Base-by-base conservation (phyloP, 768 basidiomycete genomes). In the Calocera cornea region DNA sequence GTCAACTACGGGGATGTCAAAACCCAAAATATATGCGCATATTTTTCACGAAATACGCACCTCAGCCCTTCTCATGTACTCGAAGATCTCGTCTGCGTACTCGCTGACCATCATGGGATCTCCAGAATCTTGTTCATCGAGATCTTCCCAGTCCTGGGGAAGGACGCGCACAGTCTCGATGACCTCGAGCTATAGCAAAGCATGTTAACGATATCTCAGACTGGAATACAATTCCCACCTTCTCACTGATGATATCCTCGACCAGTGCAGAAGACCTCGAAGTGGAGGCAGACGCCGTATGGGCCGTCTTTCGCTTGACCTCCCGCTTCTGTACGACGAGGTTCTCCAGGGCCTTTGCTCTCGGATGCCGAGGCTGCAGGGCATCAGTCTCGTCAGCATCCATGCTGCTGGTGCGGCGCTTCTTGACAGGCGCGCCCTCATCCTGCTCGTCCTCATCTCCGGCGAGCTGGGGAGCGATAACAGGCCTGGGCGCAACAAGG, bases 31-130 rank as follows among this genome's bases (percentile, higher is more conserved):
- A 41, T 47, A 41, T 50, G 41, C 70, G 33, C 11, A 34, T 50
- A 33, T 31, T 64, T 68, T 41, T 54, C 69, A 65, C 34, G 69
- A 41, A 64, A 34, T 14, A 40, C 81, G 60, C 74, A 94, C 94
- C 84, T 97, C 93, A 68, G 87, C 80, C 69, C 84, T 78, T 75
- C 87, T 90, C 79, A 97, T 83, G 78, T 99, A 98, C 67, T 88
- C 80, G 79, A 94, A 95, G 69, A 98, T 94, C 68, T 98, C 97
- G 29, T 81, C 81, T 64, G 97, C 95, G 74, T 99, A 99, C 77
- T 97, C 92, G 78, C 88, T 89, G 71, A 97, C 95, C 95, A 97
- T 97, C 69, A 92, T 81, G 16, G 95, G 97, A 74, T 99, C 95
- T 64, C 94, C 92, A 65, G 80, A 85, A 75, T 97, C 95, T 24